phyloP scores from a whole-genome alignment of 2,329 filamentous ascomycete species.

The Colletotrichum zoysiae region DNA sequence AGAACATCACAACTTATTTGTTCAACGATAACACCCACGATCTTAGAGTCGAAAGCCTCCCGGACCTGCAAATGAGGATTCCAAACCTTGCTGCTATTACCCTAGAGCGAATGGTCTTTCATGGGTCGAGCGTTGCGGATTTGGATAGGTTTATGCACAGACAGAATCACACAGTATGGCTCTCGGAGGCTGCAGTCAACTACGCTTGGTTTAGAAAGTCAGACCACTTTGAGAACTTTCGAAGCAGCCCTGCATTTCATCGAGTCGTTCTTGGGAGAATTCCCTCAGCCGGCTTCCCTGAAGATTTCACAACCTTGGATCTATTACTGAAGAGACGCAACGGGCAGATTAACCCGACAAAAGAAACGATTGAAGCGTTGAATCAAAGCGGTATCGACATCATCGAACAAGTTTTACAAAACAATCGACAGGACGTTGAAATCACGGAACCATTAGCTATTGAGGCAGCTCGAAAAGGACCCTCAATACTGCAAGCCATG shows the following conservation, averaged over 20 bases:
- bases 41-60: not conserved
- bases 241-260: not conserved
- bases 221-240: not conserved
- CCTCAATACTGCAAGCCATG: too few relatives aligned
- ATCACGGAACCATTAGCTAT: too few relatives aligned
- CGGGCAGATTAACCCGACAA: not conserved
- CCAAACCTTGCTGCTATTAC: not conserved
- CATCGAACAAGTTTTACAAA: too few relatives aligned
- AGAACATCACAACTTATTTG: not conserved
- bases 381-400: too few relatives aligned
- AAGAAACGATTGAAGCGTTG: not conserved
- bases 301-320: not conserved
- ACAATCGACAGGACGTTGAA: too few relatives aligned
- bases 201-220: not conserved
- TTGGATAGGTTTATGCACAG: not conserved
- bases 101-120: not conserved
- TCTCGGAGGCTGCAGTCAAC: not conserved
- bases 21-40: not conserved
- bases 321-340: not conserved
- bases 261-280: not conserved
- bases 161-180: not conserved
- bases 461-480: too few relatives aligned
- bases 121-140: not conserved
- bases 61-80: not conserved
- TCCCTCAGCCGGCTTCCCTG: too few relatives aligned